Evolutionary conservation across 176 grass and related monocot species (phyloP).

Genomic region (Phoenix dactylifera): DNA sequence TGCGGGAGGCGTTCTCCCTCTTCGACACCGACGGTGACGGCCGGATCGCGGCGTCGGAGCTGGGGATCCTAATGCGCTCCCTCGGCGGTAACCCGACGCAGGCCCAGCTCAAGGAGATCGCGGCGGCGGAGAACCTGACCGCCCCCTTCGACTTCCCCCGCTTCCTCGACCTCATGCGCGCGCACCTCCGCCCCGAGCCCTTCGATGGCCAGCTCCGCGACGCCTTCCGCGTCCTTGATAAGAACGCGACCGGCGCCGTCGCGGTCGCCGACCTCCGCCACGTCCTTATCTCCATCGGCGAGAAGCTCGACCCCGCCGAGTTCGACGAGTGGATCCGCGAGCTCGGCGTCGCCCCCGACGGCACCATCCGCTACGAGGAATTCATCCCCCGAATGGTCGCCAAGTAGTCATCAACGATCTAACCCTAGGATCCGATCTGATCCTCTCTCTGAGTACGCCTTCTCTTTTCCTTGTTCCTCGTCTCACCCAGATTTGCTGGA

Average conservation of each 20-base stretch:
- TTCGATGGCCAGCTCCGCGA: conserved; percentile 86
- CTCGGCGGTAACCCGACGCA: conserved; percentile 88
- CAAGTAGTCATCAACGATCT: conserved; percentile 33
- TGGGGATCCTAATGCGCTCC: conserved; percentile 91
- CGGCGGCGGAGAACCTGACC: conserved; percentile 59
- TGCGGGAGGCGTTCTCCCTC: conserved; percentile 91
- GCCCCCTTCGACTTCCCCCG: conserved; percentile 78
- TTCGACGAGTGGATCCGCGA: conserved; percentile 99
- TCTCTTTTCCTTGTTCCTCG: too few species aligned
- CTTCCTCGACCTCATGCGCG: conserved; percentile 83
- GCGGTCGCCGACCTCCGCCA: conserved; percentile 90
- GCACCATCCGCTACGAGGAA: conserved; percentile 93
- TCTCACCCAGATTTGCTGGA: too few species aligned
- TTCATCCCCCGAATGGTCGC: conserved; percentile 94
- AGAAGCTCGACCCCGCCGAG: conserved; percentile 87
- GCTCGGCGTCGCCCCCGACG: conserved; percentile 72
- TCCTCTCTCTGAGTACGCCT: too few species aligned
- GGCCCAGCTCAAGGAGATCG: conserved; percentile 80
- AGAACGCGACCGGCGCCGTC: conserved; percentile 72
- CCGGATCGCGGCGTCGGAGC: conserved; percentile 72
- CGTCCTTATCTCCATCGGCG: conserved; percentile 88
- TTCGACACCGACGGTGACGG: conserved; percentile 96
- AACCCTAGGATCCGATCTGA: too few species aligned
- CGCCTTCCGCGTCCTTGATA: conserved; percentile 98
- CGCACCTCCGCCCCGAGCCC: conserved; percentile 76